Evolutionary conservation across 2,329 filamentous ascomycete species (phyloP).

Genomic region (Thermothelomyces thermophilus): DNA sequence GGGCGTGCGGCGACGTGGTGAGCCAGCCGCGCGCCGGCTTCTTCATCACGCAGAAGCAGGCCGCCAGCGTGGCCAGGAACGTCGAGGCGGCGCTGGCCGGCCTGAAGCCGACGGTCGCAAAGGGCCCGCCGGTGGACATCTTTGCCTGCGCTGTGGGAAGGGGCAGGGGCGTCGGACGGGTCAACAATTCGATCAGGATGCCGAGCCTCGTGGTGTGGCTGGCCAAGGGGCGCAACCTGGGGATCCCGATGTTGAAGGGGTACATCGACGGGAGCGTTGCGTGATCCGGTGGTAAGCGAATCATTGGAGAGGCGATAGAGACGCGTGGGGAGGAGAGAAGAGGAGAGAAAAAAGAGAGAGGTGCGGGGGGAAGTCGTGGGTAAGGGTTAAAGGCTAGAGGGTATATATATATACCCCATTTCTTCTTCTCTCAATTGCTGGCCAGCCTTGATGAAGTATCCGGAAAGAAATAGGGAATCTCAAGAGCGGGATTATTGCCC

Average conservation of each 20-base stretch:
- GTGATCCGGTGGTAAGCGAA: constrained; percentile 25
- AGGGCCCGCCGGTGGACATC: constrained; percentile 43
- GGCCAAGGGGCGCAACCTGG: constrained; percentile 47
- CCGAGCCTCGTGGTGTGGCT: constrained; percentile 46
- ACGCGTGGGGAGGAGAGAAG: no score
- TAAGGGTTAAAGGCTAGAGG: no score
- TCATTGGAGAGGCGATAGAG: not conserved
- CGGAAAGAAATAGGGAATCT: no score
- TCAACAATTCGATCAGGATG: constrained; percentile 40
- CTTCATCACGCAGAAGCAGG: constrained; percentile 45
- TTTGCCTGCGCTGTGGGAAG: constrained; percentile 44
- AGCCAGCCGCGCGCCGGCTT: constrained; percentile 42
- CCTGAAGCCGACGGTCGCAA: constrained; percentile 39
- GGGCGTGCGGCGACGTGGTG: constrained; percentile 50
- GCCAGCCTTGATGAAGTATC: no score
- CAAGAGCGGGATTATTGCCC: no score
- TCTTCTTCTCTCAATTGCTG: no score
- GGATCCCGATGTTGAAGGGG: constrained; percentile 36
- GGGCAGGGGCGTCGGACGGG: constrained; percentile 43
- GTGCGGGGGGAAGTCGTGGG: no score
- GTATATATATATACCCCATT: no score
- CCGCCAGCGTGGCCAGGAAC: constrained; percentile 47
- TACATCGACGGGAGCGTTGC: constrained; percentile 45
- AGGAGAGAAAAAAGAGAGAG: no score
- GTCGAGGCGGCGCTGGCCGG: constrained; percentile 42